These are phyloP conservation scores for Aspergillus neotritici DNA, from an alignment of 2,329 filamentous ascomycete genomes.

Conservation along the genomic window DNA sequence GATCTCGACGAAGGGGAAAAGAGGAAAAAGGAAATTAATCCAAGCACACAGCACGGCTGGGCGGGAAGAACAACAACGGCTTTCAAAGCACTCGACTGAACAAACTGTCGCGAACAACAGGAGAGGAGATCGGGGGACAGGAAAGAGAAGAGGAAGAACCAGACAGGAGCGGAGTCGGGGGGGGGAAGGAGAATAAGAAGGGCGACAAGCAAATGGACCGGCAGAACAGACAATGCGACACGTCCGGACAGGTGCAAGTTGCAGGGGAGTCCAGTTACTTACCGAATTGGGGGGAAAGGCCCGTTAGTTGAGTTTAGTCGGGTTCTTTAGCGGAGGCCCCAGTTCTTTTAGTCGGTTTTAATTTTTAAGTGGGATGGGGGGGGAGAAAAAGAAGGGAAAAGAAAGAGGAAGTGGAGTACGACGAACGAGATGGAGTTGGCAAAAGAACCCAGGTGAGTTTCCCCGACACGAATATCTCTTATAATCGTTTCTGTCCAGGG, in stretches of 20 bases:
- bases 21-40: slow-evolving; percentile 9
- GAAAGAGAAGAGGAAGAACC: slow-evolving; percentile 6
- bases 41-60: slow-evolving; percentile 27
- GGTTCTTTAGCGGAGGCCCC: slow-evolving; percentile 6
- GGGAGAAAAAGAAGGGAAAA: background rate
- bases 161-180: slow-evolving; percentile 1
- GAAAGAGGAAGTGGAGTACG: slow-evolving; percentile 13
- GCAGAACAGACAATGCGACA: slow-evolving; percentile 10
- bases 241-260: slow-evolving; percentile 12
- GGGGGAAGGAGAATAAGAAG: slow-evolving; percentile 11
- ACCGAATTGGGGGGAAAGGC: slow-evolving; percentile 17
- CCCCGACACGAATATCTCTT: no score
- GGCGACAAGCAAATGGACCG: slow-evolving; percentile 6
- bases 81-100: background rate
- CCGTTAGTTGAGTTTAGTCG: slow-evolving; percentile 16
- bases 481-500: no score
- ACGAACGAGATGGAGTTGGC: no score
- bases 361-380: slow-evolving; percentile 5
- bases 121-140: slow-evolving; percentile 6
- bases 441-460: no score
- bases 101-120: background rate
- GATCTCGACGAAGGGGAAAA: background rate
- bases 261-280: slow-evolving; percentile 16
- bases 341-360: slow-evolving; percentile 5
- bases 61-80: slow-evolving; percentile 13